phyloP scores from a whole-genome alignment of 768 basidiomycete genomes.

The Roridomyces roridus region DNA sequence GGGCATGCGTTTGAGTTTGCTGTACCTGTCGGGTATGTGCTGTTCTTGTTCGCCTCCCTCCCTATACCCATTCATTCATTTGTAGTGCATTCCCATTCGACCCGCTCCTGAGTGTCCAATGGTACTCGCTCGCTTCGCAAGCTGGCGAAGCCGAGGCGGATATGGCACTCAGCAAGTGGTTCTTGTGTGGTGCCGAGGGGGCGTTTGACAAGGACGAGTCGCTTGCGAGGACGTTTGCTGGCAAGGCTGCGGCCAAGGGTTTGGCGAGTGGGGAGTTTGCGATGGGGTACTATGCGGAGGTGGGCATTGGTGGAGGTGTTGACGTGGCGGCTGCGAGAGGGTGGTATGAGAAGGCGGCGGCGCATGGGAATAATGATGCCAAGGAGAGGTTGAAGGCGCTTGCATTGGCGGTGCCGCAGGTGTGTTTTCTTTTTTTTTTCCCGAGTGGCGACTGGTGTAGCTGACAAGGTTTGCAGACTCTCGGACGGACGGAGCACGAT shows the following conservation, averaged over 20 bases:
- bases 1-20: conserved; percentile 95
- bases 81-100: conserved; percentile 74
- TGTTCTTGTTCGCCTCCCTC: neutral
- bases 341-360: conserved; percentile 83
- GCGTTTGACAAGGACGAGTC: conserved; percentile 87
- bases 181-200: conserved; percentile 78
- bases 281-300: conserved; percentile 94
- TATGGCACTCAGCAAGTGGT: conserved; percentile 98
- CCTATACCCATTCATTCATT: neutral
- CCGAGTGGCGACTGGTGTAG: too few species aligned
- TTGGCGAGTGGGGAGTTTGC: conserved; percentile 90
- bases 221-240: conserved; percentile 88
- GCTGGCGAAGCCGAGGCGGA: conserved; percentile 92
- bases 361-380: conserved; percentile 85
- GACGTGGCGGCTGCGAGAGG: conserved; percentile 66
- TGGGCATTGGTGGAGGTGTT: conserved; percentile 81
- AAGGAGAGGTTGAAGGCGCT: conserved; percentile 74
- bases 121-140: conserved; percentile 83
- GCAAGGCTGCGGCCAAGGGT: conserved; percentile 80
- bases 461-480: too few species aligned
- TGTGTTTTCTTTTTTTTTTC: too few species aligned
- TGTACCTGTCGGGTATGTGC: conserved; percentile 52
- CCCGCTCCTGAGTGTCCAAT: conserved; percentile 88
- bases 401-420: conserved; percentile 61
- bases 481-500: conserved; percentile 85